Evolutionary conservation across 139 green algal genomes (phyloP).

Genomic region (Trebouxia sp.): DNA sequence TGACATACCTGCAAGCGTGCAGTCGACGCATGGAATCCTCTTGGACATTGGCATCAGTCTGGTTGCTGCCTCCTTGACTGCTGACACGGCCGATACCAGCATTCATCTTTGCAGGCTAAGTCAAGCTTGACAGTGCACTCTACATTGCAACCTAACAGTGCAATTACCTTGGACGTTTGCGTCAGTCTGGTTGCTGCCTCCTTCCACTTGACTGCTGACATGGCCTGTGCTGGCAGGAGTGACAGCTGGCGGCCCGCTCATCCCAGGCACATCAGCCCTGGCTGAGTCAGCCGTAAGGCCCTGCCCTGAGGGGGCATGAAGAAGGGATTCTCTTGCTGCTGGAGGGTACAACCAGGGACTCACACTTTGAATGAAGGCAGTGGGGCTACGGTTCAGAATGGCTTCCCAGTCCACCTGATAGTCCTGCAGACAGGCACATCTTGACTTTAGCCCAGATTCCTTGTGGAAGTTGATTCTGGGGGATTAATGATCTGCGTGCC

Average conservation of each 20-base stretch:
- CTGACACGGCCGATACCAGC: too few species aligned
- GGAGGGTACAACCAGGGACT: conserved; percentile 53
- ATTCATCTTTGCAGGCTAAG: too few species aligned
- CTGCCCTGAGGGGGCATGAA: not conserved
- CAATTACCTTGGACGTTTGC: not conserved
- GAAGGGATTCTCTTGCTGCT: not conserved
- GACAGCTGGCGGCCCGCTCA: not conserved
- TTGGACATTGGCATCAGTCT: too few species aligned
- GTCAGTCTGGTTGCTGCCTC: not conserved
- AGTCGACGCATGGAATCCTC: too few species aligned
- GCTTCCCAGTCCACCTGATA: conserved; percentile 93
- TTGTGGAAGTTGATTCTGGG: too few species aligned
- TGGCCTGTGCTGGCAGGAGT: too few species aligned
- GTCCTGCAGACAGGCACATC: conserved; percentile 34
- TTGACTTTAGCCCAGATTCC: not conserved
- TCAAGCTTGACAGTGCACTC: too few species aligned
- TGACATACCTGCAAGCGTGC: too few species aligned
- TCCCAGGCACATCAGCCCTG: not conserved
- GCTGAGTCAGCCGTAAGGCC: conserved; percentile 9
- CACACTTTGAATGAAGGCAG: conserved; percentile 63
- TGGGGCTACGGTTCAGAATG: conserved; percentile 73
- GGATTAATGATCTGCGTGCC: too few species aligned
- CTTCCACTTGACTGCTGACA: not conserved
- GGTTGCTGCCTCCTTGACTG: too few species aligned
- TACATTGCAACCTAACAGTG: too few species aligned